A percentile compares a stretch with the other conserved stretches of the same genome.
phyloP scores from a whole-genome alignment of 495 filamentous ascomycete genomes.

The Paragyromitra xinjiangensis region DNA sequence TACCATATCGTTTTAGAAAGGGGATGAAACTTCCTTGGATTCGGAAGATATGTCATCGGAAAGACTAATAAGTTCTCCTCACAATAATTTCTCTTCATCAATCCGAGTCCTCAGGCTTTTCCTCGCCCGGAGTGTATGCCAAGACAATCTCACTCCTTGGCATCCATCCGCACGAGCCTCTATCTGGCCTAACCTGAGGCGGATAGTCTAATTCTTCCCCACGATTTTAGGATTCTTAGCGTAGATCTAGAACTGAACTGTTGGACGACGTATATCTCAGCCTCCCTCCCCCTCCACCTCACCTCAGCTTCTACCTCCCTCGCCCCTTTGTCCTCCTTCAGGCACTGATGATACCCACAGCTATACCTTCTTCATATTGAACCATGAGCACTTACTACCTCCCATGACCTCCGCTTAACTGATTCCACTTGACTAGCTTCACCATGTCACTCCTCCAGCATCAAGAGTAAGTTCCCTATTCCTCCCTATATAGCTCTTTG shows the following conservation, averaged over 20 bases:
- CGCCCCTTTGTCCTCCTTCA: not conserved
- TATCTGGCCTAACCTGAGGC: too few species aligned
- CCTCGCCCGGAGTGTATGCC: too few species aligned
- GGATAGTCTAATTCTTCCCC: too few species aligned
- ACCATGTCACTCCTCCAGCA: conserved; percentile 93
- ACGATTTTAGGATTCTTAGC: not conserved
- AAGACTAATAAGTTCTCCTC: too few species aligned
- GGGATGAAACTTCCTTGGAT: too few species aligned
- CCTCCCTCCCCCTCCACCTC: not conserved
- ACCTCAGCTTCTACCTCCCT: not conserved
- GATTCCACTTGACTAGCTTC: not conserved
- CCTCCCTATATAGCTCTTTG: conserved; percentile 1
- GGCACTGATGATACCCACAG: not conserved
- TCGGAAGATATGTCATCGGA: too few species aligned
- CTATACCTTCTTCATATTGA: too few species aligned
- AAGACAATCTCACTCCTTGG: too few species aligned
- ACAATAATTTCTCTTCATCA: too few species aligned
- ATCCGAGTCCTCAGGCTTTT: too few species aligned
- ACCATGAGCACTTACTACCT: not conserved
- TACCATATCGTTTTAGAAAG: too few species aligned
- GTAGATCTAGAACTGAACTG: not conserved
- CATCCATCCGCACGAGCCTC: too few species aligned
- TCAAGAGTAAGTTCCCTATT: conserved; percentile 77
- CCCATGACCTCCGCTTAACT: conserved; percentile 1
- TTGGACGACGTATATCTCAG: not conserved